These are phyloP conservation scores for Besnoitia besnoiti DNA, from an alignment of 169 alveolate genomes.

Conservation along the genomic window DNA sequence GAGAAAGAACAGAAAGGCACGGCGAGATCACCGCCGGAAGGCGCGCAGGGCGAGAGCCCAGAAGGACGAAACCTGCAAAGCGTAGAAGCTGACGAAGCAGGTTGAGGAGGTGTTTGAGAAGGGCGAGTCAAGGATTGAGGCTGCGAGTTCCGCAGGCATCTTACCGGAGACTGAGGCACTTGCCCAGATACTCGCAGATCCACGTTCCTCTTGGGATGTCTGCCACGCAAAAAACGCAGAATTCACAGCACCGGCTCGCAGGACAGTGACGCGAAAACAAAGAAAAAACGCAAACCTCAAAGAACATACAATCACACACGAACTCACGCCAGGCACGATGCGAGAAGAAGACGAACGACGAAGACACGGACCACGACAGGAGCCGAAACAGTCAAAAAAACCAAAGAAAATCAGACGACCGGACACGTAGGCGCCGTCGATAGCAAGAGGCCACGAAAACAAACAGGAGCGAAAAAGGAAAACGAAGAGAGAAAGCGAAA, in stretches of 20 bases:
- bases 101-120: too few species aligned
- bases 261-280: neutral
- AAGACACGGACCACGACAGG: neutral
- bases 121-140: too few species aligned
- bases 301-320: neutral
- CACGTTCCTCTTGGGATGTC: neutral
- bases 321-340: neutral
- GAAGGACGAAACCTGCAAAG: too few species aligned
- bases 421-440: too few species aligned
- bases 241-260: neutral
- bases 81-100: too few species aligned
- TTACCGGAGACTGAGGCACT: slow-evolving; percentile 17
- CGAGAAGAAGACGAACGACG: neutral
- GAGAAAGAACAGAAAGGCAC: neutral
- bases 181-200: slow-evolving; percentile 25
- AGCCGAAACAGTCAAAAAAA: neutral
- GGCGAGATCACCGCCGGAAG: too few species aligned
- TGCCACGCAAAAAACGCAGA: too few species aligned
- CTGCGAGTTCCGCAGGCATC: neutral
- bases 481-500: neutral
- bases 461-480: neutral
- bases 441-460: neutral
- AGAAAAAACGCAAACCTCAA: neutral
- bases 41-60: too few species aligned
- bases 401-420: too few species aligned